phyloP scores from a whole-genome alignment of 331 rosid genomes.

The Quercus phellos region DNA sequence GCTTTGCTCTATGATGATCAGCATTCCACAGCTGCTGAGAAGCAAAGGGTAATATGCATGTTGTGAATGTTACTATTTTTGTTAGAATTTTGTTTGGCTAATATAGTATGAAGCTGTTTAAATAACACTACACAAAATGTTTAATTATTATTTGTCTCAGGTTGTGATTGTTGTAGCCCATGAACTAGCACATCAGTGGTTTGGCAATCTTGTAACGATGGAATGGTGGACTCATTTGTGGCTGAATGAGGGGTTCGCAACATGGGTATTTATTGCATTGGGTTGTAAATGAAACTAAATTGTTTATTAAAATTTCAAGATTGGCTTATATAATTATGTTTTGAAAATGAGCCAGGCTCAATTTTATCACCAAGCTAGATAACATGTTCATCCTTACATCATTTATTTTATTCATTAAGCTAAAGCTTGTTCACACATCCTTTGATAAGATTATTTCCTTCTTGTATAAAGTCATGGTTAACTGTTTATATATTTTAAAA shows the following conservation, averaged over 20 bases:
- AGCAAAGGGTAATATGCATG: conserved; percentile 43
- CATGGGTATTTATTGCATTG: conserved; percentile 47
- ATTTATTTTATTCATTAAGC: too few relatives aligned
- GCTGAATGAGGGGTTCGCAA: conserved; percentile 55
- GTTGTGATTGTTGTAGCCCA: conserved; percentile 59
- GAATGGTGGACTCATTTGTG: conserved; percentile 62
- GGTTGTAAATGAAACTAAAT: neutral
- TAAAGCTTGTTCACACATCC: too few relatives aligned
- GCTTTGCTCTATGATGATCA: conserved; percentile 51
- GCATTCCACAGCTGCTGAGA: conserved; percentile 46
- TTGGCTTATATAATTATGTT: too few relatives aligned
- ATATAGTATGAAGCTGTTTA: conserved; percentile 5
- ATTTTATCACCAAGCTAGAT: too few relatives aligned
- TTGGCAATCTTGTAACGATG: conserved; percentile 54
- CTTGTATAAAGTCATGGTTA: too few relatives aligned
- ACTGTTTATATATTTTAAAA: too few relatives aligned
- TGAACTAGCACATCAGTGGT: conserved; percentile 45
- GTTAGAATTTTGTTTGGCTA: neutral
- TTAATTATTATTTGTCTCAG: conserved; percentile 28
- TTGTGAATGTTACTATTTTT: neutral
- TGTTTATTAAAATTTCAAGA: too few relatives aligned
- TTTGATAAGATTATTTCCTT: too few relatives aligned
- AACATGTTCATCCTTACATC: too few relatives aligned
- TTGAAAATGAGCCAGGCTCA: too few relatives aligned
- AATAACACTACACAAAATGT: neutral